Evolutionary conservation across 805 yeast genomes (phyloP), one percentile per base, ranked within the genome.

Genomic region (Candida coquimbonensis): DNA sequence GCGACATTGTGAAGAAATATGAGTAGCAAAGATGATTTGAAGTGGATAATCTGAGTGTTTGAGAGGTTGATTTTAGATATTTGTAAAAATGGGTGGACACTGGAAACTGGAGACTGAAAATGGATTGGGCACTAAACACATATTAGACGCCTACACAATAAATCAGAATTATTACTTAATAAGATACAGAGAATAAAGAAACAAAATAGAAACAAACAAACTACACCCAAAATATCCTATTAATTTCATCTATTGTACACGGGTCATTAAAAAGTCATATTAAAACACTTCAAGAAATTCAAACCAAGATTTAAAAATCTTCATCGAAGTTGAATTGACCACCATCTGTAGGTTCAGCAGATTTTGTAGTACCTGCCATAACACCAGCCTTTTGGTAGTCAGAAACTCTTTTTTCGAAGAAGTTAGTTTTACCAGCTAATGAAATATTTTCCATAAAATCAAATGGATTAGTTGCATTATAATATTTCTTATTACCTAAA

Each of bases 321-420:
- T 91, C 99, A 68, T 90, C 96, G 59, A 93, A 83, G 41, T 84
- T 72, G 71, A 91, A 90, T 39, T 79, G 77, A 64, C 72, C 72
- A 11, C 39, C 75, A 9, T 17, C 75, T 5, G 13, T 72, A 40
- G 65, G 55, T 50, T 69, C 70, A 50, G 73, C 64, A 11, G 31
- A 11, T 55, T 69, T 57, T 40, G 43, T 68, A 45, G 80, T 67
- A 55, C 76, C 75, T 55, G 96, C 91, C 93, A 91, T 91, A 62
- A 91, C 99, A 75, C 99, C 98, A 48, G 99, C 98, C 75, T 91
- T 93, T 74, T 91, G 99, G 73, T 91, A 91, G 71, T 91, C 99
- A 48, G 96, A 86, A 48, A 91, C 99, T 73, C 99, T 86, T 81
- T 91, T 91, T 77, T 91, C 99, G 65, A 91, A 91, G 81, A 91